Percentiles rank a stretch among this genome's conserved stretches.
phyloP scores from a whole-genome alignment of 148 eudicot species.

The Chenopodium album region DNA sequence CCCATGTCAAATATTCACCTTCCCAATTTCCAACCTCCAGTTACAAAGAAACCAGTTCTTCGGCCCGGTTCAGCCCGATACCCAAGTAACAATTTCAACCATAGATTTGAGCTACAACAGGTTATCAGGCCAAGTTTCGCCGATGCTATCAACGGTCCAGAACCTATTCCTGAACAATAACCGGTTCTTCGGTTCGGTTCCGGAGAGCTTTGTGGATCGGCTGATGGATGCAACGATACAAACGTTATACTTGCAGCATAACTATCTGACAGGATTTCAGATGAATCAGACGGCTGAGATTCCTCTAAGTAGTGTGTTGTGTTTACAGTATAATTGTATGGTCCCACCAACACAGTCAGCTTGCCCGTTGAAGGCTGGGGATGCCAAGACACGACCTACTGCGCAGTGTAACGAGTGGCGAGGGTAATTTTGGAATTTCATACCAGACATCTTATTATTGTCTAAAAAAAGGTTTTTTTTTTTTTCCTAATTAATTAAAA shows the following conservation, averaged over 20 bases:
- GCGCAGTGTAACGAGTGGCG: slow-evolving; percentile 66
- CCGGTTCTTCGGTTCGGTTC: slow-evolving; percentile 75
- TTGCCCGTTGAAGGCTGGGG: slow-evolving; percentile 85
- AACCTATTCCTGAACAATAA: slow-evolving; percentile 72
- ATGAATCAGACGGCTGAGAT: slow-evolving; percentile 82
- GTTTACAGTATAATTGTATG: slow-evolving; percentile 94
- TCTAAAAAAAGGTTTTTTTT: neutral
- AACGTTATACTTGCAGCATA: slow-evolving; percentile 74
- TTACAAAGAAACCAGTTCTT: slow-evolving; percentile 62
- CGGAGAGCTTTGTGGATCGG: slow-evolving; percentile 64
- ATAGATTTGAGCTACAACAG: slow-evolving; percentile 81
- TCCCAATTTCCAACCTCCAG: slow-evolving; percentile 58
- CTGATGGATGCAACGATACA: slow-evolving; percentile 51
- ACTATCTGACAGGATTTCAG: slow-evolving; percentile 69
- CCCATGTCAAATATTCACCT: slow-evolving; percentile 53
- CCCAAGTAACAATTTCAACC: slow-evolving; percentile 54
- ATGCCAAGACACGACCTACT: slow-evolving; percentile 67
- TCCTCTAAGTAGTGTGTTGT: slow-evolving; percentile 58
- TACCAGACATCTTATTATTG: neutral
- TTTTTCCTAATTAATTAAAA: too few relatives aligned
- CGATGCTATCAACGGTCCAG: slow-evolving; percentile 67
- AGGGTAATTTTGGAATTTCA: slow-evolving; percentile 37
- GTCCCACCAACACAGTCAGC: slow-evolving; percentile 76
- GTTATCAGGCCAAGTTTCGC: slow-evolving; percentile 61
- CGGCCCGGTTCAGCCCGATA: slow-evolving; percentile 54